Base-by-base conservation (phyloP, 2,329 filamentous ascomycete genomes). In the Aspergillus ustus region DNA sequence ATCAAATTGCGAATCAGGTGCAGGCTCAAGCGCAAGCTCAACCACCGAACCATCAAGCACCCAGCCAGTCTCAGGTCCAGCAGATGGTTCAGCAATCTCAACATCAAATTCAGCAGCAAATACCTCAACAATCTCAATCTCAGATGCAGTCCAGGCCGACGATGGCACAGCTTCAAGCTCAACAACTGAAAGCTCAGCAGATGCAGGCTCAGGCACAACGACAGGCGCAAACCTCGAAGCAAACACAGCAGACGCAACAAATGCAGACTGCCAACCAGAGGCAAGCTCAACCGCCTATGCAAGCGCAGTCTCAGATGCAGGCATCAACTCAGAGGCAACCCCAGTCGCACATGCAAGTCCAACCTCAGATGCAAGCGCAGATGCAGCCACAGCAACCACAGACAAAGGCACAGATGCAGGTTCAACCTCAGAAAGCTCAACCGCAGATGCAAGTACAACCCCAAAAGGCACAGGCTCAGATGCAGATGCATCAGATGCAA, bases 291-390 rank as follows among this genome's bases (percentile, higher is more conserved):
- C 59, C 62, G 22, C 56, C 65, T 43, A 17, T 52, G 40, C 59
- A 61, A 44, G 51, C 43, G 15, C 62, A 66, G 37, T 56, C 60
- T 44, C 57, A 68, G 48, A 22, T 57, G 20, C 62, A 59, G 37
- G 25, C 37, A 19, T 17, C 51, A 20, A 37, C 54, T 37, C 55
- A 66, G 31, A 45, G 52, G 4, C 34, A 40, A 15, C 46, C 58
- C 20, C 67, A 65, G 50, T 64, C 64, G 9, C 70, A 70, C 20
- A 53, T 66, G 2, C 65, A 69, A 4, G 67, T 67, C n/a, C 66
- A 70, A 25, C 66, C 66, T 9, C 71, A 71, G 37, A 66, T 70
- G 17, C 59, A 57, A 31, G 50, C 53, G 43, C 70, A 63, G 53
- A 52, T 61, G 34, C 58, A 62, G 59, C 63, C 15, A 15, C 34